Conservation (phyloP, 1,139 yeast genomes). For the Nakaseomyces uthaithaninus region DNA sequence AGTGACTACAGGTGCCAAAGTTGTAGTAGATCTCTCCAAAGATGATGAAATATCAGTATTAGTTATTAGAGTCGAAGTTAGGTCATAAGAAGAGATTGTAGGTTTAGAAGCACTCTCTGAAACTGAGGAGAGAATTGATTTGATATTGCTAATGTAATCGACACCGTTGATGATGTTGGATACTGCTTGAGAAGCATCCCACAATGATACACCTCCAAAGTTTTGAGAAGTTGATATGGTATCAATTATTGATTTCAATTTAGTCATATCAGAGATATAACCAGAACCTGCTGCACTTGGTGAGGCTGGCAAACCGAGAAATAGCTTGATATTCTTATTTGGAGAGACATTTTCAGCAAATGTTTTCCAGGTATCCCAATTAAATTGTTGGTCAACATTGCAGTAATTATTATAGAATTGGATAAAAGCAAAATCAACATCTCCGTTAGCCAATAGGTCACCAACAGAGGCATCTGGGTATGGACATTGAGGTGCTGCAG, state of each 20-base stretch:
- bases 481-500: constrained; percentile 95
- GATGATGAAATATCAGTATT: constrained; percentile 2
- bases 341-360: constrained; percentile 59
- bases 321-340: constrained; percentile 57
- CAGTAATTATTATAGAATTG: constrained; percentile 94
- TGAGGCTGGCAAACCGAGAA: constrained; percentile 69
- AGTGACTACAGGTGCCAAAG: constrained; percentile 10
- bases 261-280: constrained; percentile 43
- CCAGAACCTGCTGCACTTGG: constrained; percentile 62
- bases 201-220: constrained; percentile 81
- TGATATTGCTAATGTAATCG: constrained; percentile 31
- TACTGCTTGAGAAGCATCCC: constrained; percentile 87
- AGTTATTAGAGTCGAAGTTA: constrained; percentile 17
- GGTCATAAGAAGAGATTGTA: constrained; percentile 22
- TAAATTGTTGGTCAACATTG: constrained; percentile 50
- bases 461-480: constrained; percentile 86
- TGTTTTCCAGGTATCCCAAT: constrained; percentile 78
- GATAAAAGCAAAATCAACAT: constrained; percentile 77
- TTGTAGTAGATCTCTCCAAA: constrained; percentile 9
- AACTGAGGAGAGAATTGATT: constrained; percentile 23
- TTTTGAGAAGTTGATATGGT: constrained; percentile 36
- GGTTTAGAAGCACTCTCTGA: constrained; percentile 19
- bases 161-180: constrained; percentile 43
- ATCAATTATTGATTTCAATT: constrained; percentile 34
- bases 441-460: constrained; percentile 49